A percentile compares a stretch with the other conserved stretches of the same genome.
These are phyloP conservation scores for Fusarium cicatricum DNA, from an alignment of 2,329 filamentous ascomycete genomes.

Conservation along the genomic window DNA sequence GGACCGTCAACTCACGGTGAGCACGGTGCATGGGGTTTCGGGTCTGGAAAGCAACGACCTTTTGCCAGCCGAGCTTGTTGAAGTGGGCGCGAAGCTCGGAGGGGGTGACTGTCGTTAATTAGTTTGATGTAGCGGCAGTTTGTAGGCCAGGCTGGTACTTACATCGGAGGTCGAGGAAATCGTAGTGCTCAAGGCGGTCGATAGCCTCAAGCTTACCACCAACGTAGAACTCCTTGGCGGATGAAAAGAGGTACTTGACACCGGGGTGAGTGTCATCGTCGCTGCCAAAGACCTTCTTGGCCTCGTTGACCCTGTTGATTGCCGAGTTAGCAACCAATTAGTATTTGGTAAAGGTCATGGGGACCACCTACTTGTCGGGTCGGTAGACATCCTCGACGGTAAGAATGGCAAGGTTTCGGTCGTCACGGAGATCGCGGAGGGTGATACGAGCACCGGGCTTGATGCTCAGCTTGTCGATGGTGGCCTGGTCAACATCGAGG, in stretches of 20 bases:
- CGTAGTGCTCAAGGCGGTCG: conserved; percentile 96
- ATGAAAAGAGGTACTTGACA: conserved; percentile 85
- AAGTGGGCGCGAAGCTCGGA: conserved; percentile 96
- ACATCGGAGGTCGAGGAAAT: conserved; percentile 97
- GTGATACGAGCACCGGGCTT: conserved; percentile 84
- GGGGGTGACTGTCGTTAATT: conserved; percentile 73
- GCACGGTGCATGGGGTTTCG: conserved; percentile 99
- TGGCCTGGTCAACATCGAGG: conserved; percentile 80
- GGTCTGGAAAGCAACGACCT: conserved; percentile 98
- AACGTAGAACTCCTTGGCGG: conserved; percentile 87
- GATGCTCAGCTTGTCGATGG: conserved; percentile 77
- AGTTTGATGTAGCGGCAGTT: conserved; percentile 6
- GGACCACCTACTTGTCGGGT: conserved; percentile 83
- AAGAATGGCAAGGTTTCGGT: conserved; percentile 94
- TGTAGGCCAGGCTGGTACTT: conserved; percentile 49
- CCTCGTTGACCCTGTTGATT: conserved; percentile 76
- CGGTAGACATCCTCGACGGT: conserved; percentile 95
- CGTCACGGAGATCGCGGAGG: conserved; percentile 94
- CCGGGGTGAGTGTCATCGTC: conserved; percentile 91
- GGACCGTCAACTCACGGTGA: conserved; percentile 96
- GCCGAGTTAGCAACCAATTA: conserved; percentile 29
- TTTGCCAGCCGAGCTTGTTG: conserved; percentile 98
- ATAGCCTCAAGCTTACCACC: conserved; percentile 96
- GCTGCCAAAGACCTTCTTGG: conserved; percentile 92
- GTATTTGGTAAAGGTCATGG: background rate